Evolutionary conservation across 306 rosid species (phyloP).

Genomic region (Canavalia gladiata): DNA sequence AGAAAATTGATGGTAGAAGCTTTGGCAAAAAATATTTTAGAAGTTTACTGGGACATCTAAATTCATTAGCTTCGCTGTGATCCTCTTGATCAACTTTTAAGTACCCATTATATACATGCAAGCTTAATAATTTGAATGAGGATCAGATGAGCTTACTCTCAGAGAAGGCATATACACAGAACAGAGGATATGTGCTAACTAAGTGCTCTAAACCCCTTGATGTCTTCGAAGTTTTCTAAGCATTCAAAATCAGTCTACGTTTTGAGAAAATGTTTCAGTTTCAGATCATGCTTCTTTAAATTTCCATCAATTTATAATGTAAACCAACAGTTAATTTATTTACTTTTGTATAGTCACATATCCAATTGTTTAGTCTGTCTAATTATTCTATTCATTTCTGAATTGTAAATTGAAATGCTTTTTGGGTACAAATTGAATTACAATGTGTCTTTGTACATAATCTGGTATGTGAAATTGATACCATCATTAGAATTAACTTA

Average conservation of each 20-base stretch:
- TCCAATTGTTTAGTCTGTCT: neutral
- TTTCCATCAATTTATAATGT: neutral
- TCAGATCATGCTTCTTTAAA: too few relatives aligned
- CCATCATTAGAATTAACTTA: neutral
- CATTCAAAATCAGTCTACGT: neutral
- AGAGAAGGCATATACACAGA: neutral
- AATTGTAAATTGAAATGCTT: neutral
- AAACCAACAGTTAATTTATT: neutral
- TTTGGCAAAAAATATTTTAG: too few relatives aligned
- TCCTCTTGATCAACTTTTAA: neutral
- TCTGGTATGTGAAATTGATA: neutral
- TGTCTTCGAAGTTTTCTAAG: neutral
- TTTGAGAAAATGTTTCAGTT: neutral
- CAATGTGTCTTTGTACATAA: neutral
- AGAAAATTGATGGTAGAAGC: too few relatives aligned
- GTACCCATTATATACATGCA: neutral
- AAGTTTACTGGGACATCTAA: too few relatives aligned
- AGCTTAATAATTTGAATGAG: slow-evolving; percentile 1
- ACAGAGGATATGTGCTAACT: neutral
- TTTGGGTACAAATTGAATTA: neutral
- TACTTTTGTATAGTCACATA: neutral
- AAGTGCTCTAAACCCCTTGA: neutral
- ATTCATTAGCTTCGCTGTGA: too few relatives aligned
- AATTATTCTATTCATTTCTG: neutral
- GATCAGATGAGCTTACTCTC: neutral